Conservation (phyloP, 192 early-diverging fungal genomes). For the Mortierella hygrophila region DNA sequence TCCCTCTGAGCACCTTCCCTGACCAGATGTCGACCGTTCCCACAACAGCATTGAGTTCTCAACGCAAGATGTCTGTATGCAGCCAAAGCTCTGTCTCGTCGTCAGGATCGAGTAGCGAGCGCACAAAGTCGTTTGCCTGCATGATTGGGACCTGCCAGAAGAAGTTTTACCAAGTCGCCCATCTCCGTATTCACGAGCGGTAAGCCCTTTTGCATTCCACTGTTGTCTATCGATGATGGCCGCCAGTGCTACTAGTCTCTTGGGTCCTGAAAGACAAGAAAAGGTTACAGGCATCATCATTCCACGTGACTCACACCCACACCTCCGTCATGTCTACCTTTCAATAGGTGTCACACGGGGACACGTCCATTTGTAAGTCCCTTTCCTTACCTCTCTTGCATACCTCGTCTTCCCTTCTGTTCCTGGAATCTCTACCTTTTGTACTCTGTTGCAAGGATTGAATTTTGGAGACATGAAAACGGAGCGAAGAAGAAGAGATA, state of each 20-base stretch:
- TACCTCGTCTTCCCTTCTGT: constrained; percentile 41
- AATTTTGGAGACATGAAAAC: constrained; percentile 52
- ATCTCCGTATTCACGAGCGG: constrained; percentile 80
- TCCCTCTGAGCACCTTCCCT: constrained; percentile 33
- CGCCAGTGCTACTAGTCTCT: background rate
- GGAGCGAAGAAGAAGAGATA: constrained; percentile 44
- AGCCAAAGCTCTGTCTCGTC: constrained; percentile 37
- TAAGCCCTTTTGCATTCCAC: background rate
- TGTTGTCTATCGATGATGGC: background rate
- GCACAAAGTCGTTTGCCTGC: constrained; percentile 48
- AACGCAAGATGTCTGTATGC: constrained; percentile 38
- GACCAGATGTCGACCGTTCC: constrained; percentile 1
- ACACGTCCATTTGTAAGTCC: constrained; percentile 58
- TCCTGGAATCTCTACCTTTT: constrained; percentile 45
- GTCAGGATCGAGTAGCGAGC: constrained; percentile 19
- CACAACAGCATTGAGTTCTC: background rate
- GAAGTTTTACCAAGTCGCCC: constrained; percentile 77
- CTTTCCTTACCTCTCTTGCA: constrained; percentile 38
- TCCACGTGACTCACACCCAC: background rate
- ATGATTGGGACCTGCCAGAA: constrained; percentile 69
- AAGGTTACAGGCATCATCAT: background rate
- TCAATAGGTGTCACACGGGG: constrained; percentile 48
- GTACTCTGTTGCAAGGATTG: constrained; percentile 52
- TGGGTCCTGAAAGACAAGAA: background rate
- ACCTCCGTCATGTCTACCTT: background rate